A percentile compares a stretch with the other conserved stretches of the same genome.
Conservation (phyloP, 495 filamentous ascomycete genomes). For the Talaromyces liani region DNA sequence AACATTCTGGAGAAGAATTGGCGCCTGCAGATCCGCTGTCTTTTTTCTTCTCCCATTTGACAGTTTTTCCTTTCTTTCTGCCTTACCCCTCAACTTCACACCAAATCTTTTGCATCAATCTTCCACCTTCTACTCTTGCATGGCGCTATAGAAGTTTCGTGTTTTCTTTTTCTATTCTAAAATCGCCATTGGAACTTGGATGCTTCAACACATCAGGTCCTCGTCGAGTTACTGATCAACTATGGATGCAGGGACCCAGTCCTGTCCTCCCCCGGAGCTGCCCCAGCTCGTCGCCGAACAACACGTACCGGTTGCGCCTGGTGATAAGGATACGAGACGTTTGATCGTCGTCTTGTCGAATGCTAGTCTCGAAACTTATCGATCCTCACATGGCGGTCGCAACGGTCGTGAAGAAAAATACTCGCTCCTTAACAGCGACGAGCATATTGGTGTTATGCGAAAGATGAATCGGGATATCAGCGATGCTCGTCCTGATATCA, state of each 20-base stretch:
- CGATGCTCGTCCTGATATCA: constrained; percentile 94
- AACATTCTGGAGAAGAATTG: not conserved
- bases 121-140: not conserved
- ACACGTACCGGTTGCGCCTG: constrained; percentile 71
- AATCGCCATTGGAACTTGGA: not conserved
- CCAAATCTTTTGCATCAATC: not conserved
- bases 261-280: constrained; percentile 81
- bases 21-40: not conserved
- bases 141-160: not conserved
- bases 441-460: constrained; percentile 97
- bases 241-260: constrained; percentile 65
- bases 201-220: constrained; percentile 1
- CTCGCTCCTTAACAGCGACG: constrained; percentile 92
- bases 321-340: constrained; percentile 81
- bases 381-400: constrained; percentile 67
- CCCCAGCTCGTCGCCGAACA: constrained; percentile 92
- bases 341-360: constrained; percentile 95
- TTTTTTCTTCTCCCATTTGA: constrained; percentile 7
- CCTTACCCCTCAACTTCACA: not conserved
- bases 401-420: constrained; percentile 84
- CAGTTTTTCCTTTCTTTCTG: not conserved
- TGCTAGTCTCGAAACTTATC: constrained; percentile 95
- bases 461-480: constrained; percentile 99
- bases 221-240: not conserved
- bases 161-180: constrained; percentile 2